Base-by-base conservation (phyloP, 2,329 filamentous ascomycete genomes). In the Colletotrichum brevisporum region DNA sequence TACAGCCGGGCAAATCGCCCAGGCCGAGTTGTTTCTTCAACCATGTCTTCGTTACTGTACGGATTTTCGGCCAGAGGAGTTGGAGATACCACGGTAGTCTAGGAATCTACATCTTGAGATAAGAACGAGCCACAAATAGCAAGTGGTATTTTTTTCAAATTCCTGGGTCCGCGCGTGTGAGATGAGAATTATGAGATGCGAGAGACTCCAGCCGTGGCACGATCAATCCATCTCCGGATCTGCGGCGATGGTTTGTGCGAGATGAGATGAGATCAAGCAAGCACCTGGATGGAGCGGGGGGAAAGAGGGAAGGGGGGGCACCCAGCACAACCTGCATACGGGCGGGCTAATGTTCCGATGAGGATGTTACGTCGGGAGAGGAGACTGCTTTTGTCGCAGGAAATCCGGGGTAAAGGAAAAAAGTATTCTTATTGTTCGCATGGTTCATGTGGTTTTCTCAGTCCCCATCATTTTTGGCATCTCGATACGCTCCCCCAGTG, bases 31-130 rank as follows among this genome's bases (percentile, higher is more conserved):
- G 18, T 5, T 24, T 63, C 4, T 18, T 57, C 21, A 13, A 27
- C 41, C 48, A 52, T 63, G 50, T 50, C 50, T 52, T 57, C 24
- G n/a, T 48, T 48, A 57, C 43, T 45, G 13, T 39, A 12, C 47
- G 39, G 6, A 47, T 39, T 53, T 59, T 56, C 27, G 63, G 48
- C 27, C 51, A 50, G 53, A 39, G 66, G 66, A 69, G 66, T 66
- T 69, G 61, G 62, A 69, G 54, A 69, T 69, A 69, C 66, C 66
- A 69, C 59, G 66, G 55, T 55, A 60, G 54, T 52, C 54, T 31
- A 58, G 50, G 24, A 55, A 39, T 54, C 64, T 48, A 68, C 54
- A 54, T 54, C 47, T 50, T 5, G 26, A 56, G 45, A 50, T 43
- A 55, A 54, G 39, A 59, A 18, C 15, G 41, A 53, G 62, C 54